Conservation (phyloP, 2,329 filamentous ascomycete species). For the Colletotrichum echinochloae region DNA sequence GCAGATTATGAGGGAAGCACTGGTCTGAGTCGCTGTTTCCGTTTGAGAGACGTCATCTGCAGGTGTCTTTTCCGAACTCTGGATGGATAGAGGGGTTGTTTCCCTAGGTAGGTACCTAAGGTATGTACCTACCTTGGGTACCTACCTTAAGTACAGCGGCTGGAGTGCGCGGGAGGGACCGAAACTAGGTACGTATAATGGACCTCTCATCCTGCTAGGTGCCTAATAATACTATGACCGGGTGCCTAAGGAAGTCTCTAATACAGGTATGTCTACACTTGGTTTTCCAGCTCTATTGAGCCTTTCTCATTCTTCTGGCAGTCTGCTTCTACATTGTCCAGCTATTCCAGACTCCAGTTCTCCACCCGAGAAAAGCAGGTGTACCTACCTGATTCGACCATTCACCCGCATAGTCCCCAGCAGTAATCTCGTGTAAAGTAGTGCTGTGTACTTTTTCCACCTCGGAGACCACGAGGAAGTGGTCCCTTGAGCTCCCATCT, state of each 20-base stretch:
- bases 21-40: conserved; percentile 31
- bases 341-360: not conserved
- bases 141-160: too few relatives aligned
- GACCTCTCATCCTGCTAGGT: not conserved
- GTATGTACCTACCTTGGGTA: too few relatives aligned
- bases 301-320: not conserved
- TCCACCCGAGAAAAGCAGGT: not conserved
- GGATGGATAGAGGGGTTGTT: conserved; percentile 18
- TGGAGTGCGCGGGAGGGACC: conserved; percentile 26
- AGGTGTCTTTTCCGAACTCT: conserved; percentile 32
- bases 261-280: not conserved
- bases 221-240: too few relatives aligned
- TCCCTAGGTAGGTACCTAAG: too few relatives aligned
- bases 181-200: conserved; percentile 9
- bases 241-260: too few relatives aligned
- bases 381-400: not conserved
- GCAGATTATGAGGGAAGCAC: conserved; percentile 7
- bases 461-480: conserved; percentile 16
- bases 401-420: not conserved
- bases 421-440: conserved; percentile 3
- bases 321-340: not conserved
- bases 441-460: conserved; percentile 16
- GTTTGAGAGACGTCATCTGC: conserved; percentile 36
- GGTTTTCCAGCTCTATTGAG: not conserved
- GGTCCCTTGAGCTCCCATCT: conserved; percentile 16